Evolutionary conservation across 2,329 filamentous ascomycete genomes (phyloP), one percentile per base, ranked within the genome.

Genomic region (Fusarium sp.): DNA sequence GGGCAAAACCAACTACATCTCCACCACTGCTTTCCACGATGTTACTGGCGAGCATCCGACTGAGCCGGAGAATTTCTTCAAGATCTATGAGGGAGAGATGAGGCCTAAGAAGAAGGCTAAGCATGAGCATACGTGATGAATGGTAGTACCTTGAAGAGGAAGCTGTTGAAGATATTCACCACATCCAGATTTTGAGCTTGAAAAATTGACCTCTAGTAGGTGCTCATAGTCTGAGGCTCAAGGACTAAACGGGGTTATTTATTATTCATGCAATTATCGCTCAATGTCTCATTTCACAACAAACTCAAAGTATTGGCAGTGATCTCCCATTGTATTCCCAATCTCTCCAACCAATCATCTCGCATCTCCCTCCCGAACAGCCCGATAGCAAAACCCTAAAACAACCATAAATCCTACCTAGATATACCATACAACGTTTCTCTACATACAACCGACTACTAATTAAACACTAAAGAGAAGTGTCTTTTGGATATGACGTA

Each of bases 91-190:
- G 12, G 33, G 25, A 0, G 66, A 70, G 10, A 57, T 70, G 55
- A 41, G 66, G 0, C 61, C 60, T 1, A 70, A 70, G 41, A 70
- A 70, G 35, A 70, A 70, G 44, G 66, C 44, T 3, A 70, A 66
- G n/a, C 60, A 70, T 18, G 49, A 66, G 11, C 66, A 60, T 12
- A 37, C 54, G 21, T 48, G 19, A 38, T 33, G 10, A 7, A 19
- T 8, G 2, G 11, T 10, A 5, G 0, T 12, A 31, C 33, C 16
- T 18, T 18, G 21, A 16, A 12, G 21, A 6, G 7, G 7, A 4
- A 29, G 1, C 2, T 11, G 19, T 29, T 29, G 12, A 27, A 15
- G 19, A n/a, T 1, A 4, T 11, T 15, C 9, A 16, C 6, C 4
- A 15, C 11, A 23, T 18, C 7, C 15, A 23, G 4, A 8, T 3